These are phyloP conservation scores for Termitomyces sp. DNA, from an alignment of 768 basidiomycete genomes.

Conservation along the genomic window DNA sequence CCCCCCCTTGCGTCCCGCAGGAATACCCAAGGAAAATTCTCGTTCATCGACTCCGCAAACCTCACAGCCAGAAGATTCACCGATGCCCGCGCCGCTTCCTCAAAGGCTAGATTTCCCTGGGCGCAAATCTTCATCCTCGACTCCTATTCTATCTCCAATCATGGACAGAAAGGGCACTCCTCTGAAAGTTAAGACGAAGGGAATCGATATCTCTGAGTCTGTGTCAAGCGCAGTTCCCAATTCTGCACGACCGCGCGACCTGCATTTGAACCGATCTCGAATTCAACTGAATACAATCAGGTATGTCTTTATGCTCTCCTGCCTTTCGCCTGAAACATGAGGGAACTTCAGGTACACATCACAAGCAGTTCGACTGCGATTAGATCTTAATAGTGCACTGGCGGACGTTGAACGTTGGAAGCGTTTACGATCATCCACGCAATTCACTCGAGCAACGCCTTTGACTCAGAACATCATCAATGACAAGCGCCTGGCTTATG, in stretches of 20 bases:
- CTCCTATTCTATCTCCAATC: neutral
- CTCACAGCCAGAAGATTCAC: neutral
- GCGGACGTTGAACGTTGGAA: conserved; percentile 24
- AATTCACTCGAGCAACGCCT: conserved; percentile 22
- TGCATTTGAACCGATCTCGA: conserved; percentile 9
- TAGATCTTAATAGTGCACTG: conserved; percentile 16
- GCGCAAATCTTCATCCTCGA: neutral
- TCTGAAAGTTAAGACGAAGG: conserved; percentile 9
- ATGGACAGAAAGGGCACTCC: neutral
- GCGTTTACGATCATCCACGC: conserved; percentile 21
- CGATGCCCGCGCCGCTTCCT: neutral
- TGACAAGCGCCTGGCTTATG: conserved; percentile 12
- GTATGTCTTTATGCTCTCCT: conserved; percentile 10
- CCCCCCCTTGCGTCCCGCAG: neutral
- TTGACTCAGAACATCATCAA: conserved; percentile 23
- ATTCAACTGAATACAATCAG: conserved; percentile 16
- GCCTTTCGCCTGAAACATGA: neutral
- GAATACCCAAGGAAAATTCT: neutral
- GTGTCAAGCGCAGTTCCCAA: neutral
- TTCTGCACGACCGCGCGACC: conserved; percentile 2
- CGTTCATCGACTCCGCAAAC: neutral
- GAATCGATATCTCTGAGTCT: conserved; percentile 5
- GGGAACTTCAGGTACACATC: conserved; percentile 18
- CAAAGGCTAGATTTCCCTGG: neutral
- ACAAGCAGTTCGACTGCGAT: conserved; percentile 21